Evolutionary conservation across 352 stramenopile species (phyloP), one percentile per base, ranked within the genome.

Genomic region (Albugo laibachii): DNA sequence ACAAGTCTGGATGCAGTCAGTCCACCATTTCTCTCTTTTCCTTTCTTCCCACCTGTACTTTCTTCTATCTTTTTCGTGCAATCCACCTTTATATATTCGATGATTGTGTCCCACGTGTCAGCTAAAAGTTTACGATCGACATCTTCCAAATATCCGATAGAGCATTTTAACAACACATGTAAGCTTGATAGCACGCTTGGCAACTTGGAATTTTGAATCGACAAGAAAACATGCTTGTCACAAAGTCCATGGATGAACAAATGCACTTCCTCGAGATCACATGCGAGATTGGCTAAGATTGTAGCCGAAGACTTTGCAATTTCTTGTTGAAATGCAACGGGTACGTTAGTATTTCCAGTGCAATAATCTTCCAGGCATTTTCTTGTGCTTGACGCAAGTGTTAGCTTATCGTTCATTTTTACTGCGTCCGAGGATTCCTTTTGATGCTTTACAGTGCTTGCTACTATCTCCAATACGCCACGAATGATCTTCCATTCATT

Each of bases 91-190:
- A 78, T 69, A 27, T 66, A 61, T 13, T 75, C 56, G 2, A 68
- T 16, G n/a, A 87, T 42, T 11, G 56, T 52, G 13, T 57, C 36
- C 72, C 75, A 84, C 6, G 82, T 19, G 10, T 50, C 58, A 11
- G 46, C 49, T n/a, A 68, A 50, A 1, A 65, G 53, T 10, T 52
- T 8, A 13, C 45, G 37, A 18, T 72, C 52, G 14, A 8, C 24
- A 31, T 10, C 3, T 31, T 31, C 24, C 24, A 31, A 31, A 31
- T 31, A 3, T 31, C 24, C 24, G 8, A 31, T 3, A 41, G 65
- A 81, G 11, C 56, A 63, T 56, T 85, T 88, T 6, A 62, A 45
- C 11, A 88, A 73, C 12, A 83, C 60, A 50, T 69, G 47, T 1
- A 88, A 55, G 43, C 71, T 61, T 19, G 69, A 60, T 11, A 68